Evolutionary conservation across 1,284 basidiomycete species (phyloP).

Genomic region (Entoloma clypeatum): DNA sequence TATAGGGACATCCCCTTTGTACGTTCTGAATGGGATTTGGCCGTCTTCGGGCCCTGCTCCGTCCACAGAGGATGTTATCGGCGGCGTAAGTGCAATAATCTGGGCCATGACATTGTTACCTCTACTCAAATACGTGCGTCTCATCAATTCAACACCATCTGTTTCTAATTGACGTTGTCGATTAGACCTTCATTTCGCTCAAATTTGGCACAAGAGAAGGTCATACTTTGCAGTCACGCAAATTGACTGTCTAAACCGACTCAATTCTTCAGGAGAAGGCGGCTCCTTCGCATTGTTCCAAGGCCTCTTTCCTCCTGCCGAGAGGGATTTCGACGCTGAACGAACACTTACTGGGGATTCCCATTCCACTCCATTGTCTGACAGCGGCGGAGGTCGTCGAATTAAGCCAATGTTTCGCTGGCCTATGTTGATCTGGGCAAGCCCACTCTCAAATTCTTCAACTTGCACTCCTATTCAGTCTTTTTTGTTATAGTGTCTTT

Average conservation of each 20-base stretch:
- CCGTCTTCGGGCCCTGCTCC: slow-evolving; percentile 43
- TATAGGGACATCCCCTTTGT: slow-evolving; percentile 61
- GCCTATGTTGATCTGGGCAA: slow-evolving; percentile 53
- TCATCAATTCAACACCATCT: slow-evolving; percentile 5
- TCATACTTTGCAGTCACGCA: slow-evolving; percentile 13
- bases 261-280: slow-evolving; percentile 46
- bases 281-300: slow-evolving; percentile 64
- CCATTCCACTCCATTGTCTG: background rate
- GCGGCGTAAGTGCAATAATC: slow-evolving; percentile 56
- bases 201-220: slow-evolving; percentile 59
- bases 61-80: slow-evolving; percentile 56
- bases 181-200: slow-evolving; percentile 51
- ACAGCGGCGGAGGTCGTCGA: slow-evolving; percentile 16
- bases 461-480: slow-evolving; percentile 11
- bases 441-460: slow-evolving; percentile 8
- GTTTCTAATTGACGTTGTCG: background rate
- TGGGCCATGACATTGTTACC: slow-evolving; percentile 64
- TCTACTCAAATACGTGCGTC: slow-evolving; percentile 63
- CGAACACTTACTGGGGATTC: slow-evolving; percentile 51
- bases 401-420: slow-evolving; percentile 37
- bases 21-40: slow-evolving; percentile 65
- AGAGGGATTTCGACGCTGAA: slow-evolving; percentile 44
- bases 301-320: slow-evolving; percentile 51
- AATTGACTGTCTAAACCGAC: background rate
- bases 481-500: slow-evolving; percentile 30